Conservation (phyloP, 2,329 filamentous ascomycete species). For the Beauveria medogensis region DNA sequence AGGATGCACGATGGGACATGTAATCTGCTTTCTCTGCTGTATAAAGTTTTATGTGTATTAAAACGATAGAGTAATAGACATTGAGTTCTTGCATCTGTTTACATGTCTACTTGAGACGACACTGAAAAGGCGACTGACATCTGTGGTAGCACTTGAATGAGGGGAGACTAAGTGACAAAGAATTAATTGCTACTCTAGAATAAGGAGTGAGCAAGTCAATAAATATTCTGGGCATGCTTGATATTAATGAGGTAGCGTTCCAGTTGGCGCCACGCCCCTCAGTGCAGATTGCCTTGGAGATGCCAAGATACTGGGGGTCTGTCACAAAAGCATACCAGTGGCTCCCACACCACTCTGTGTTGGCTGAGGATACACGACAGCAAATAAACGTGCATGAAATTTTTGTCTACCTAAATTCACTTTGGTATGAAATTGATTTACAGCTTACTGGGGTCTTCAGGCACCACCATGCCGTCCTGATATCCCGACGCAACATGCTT, state of each 20-base stretch:
- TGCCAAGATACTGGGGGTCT: no score
- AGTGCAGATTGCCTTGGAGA: background rate
- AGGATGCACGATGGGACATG: background rate
- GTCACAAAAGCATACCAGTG: no score
- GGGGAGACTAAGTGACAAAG: background rate
- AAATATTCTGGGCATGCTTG: background rate
- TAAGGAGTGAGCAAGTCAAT: background rate
- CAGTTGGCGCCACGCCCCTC: background rate
- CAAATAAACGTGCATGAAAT: no score
- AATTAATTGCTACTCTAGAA: background rate
- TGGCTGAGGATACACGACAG: no score
- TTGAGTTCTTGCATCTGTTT: background rate
- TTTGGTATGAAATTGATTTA: no score
- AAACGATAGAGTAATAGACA: background rate
- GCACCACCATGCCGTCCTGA: slow-evolving; percentile 39
- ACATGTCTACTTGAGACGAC: no score
- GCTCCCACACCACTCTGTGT: no score
- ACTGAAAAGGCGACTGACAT: no score
- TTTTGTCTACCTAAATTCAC: no score
- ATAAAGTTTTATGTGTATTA: background rate
- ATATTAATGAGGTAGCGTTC: background rate
- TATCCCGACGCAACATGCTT: slow-evolving; percentile 47
- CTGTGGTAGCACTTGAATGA: background rate
- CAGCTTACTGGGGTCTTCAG: background rate
- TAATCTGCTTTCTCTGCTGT: background rate